These are phyloP conservation scores for Taphrina sp. DNA, from an alignment of 1,139 yeast species.

Conservation along the genomic window DNA sequence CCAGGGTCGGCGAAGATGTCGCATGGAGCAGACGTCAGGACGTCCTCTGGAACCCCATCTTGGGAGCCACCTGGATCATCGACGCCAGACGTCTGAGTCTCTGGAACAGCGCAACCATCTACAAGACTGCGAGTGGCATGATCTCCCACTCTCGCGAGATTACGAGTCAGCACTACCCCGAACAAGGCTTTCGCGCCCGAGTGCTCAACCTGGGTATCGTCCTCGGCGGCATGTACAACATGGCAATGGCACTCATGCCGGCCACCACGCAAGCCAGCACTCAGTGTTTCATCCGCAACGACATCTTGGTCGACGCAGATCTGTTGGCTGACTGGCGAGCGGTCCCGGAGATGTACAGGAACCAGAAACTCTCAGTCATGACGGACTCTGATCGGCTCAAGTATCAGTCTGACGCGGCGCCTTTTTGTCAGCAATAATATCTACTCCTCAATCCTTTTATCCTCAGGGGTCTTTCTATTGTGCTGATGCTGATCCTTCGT, in stretches of 20 bases:
- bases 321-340: slow-evolving; percentile 12
- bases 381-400: no score
- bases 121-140: slow-evolving; percentile 20
- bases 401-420: no score
- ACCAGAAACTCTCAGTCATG: no score
- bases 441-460: no score
- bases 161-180: slow-evolving; percentile 27
- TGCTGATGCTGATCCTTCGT: no score
- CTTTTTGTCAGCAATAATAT: no score
- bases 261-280: slow-evolving; percentile 28
- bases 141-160: slow-evolving; percentile 2
- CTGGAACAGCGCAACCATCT: slow-evolving; percentile 23
- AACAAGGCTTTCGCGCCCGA: slow-evolving; percentile 28
- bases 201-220: slow-evolving; percentile 29
- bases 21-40: slow-evolving; percentile 5
- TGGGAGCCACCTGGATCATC: slow-evolving; percentile 25
- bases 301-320: slow-evolving; percentile 1
- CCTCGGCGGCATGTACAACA: slow-evolving; percentile 16
- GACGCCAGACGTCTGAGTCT: slow-evolving; percentile 22
- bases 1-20: not conserved
- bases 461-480: no score
- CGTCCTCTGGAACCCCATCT: slow-evolving; percentile 13
- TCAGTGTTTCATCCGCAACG: slow-evolving; percentile 14
- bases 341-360: slow-evolving; percentile 10
- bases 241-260: slow-evolving; percentile 18